Conservation (phyloP, 441 rosid species). For the Brassica hybrid region DNA sequence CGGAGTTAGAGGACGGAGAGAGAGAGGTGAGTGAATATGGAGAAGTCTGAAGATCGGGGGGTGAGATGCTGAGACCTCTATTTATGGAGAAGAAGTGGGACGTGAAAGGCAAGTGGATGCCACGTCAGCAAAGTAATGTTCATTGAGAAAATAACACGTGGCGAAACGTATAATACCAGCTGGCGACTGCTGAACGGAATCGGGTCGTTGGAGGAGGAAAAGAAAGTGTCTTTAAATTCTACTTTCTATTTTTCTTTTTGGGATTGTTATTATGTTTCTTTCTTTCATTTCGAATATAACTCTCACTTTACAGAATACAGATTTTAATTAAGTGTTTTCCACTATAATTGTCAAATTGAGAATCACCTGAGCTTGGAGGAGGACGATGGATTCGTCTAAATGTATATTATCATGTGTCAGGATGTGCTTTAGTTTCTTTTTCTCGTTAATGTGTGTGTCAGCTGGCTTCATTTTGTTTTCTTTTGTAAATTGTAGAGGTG, state of each 20-base stretch:
- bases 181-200: conserved; percentile 30
- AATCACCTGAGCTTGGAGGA: conserved; percentile 7
- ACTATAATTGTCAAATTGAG: conserved; percentile 23
- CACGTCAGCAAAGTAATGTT: conserved; percentile 52
- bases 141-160: conserved; percentile 38
- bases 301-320: conserved; percentile 16
- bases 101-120: conserved; percentile 47
- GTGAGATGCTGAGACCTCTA: conserved; percentile 41
- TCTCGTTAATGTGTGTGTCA: background rate
- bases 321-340: conserved; percentile 23
- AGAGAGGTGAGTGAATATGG: background rate
- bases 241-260: background rate
- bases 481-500: background rate
- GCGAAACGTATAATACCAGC: conserved; percentile 35
- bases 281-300: conserved; percentile 33
- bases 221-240: background rate
- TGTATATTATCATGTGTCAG: background rate
- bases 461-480: background rate
- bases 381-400: background rate
- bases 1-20: conserved; percentile 1
- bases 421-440: background rate
- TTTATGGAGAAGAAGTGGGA: conserved; percentile 45
- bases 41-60: conserved; percentile 22
- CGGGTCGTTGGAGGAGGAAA: conserved; percentile 14
- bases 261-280: conserved; percentile 21